phyloP scores from a whole-genome alignment of 306 rosid genomes.

The Pyrus bretschneideri region DNA sequence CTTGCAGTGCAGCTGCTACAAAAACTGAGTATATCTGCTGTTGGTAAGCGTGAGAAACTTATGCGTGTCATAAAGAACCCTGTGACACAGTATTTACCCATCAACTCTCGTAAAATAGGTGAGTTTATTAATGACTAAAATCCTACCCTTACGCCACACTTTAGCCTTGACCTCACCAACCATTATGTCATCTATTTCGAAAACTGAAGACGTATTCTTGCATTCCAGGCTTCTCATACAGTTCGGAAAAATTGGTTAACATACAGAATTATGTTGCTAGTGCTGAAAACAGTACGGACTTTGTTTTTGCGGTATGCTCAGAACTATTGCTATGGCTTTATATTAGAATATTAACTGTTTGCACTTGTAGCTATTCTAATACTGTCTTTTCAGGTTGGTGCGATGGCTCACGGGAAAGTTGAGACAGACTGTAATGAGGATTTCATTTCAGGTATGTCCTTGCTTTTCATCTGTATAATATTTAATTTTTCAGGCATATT shows the following conservation, averaged over 20 bases:
- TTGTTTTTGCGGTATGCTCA: slow-evolving; percentile 77
- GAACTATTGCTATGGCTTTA: not conserved
- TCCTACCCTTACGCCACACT: too few species aligned
- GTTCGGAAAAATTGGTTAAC: slow-evolving; percentile 60
- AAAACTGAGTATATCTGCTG: slow-evolving; percentile 69
- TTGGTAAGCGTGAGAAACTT: slow-evolving; percentile 73
- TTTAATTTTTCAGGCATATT: not conserved
- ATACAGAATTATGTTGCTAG: slow-evolving; percentile 38
- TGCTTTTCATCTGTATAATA: not conserved
- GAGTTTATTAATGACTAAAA: not conserved
- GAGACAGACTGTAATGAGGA: slow-evolving; percentile 71
- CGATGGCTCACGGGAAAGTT: slow-evolving; percentile 85
- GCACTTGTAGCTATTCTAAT: not conserved
- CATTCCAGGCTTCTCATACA: slow-evolving; percentile 53
- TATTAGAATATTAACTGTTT: not conserved
- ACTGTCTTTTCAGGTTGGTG: slow-evolving; percentile 59
- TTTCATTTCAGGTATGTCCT: slow-evolving; percentile 56
- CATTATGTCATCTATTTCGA: not conserved
- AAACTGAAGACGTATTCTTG: not conserved
- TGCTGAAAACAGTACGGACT: slow-evolving; percentile 24
- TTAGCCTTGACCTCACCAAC: too few species aligned
- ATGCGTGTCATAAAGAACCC: slow-evolving; percentile 72
- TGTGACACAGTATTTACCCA: slow-evolving; percentile 70
- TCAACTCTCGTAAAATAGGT: slow-evolving; percentile 68
- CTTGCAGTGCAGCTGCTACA: slow-evolving; percentile 79